These are phyloP conservation scores for Leucosporidium creatinivorum DNA, from an alignment of 768 basidiomycete genomes.

Conservation along the genomic window DNA sequence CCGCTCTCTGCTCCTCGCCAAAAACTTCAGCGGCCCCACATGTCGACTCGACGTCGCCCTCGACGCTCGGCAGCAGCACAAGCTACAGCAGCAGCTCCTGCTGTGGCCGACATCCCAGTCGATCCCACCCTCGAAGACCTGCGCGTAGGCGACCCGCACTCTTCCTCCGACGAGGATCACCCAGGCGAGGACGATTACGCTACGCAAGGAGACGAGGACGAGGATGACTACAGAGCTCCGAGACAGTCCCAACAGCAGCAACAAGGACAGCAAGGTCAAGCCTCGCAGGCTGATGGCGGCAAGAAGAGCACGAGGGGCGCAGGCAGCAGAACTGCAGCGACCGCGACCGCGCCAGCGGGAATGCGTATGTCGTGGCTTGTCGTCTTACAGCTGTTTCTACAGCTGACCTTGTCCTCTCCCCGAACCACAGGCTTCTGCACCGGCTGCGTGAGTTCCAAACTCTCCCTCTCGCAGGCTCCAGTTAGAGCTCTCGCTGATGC, in stretches of 20 bases:
- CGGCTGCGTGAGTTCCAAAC: background rate
- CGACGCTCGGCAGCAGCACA: too few species aligned
- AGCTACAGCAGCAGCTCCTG: too few species aligned
- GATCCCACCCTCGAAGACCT: background rate
- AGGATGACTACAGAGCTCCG: too few species aligned
- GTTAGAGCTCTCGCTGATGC: background rate
- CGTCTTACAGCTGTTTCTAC: too few species aligned
- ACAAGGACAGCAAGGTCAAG: too few species aligned
- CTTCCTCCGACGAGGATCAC: background rate
- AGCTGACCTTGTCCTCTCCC: background rate
- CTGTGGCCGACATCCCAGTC: background rate
- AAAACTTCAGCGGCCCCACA: too few species aligned
- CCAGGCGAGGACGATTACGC: background rate
- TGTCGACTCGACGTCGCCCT: too few species aligned
- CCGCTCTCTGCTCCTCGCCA: background rate
- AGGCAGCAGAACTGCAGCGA: background rate
- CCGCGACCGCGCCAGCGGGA: background rate
- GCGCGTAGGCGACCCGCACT: background rate
- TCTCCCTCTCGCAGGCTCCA: background rate
- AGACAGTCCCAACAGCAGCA: too few species aligned
- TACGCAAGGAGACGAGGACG: background rate
- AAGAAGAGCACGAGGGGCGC: too few species aligned
- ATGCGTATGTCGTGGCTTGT: background rate
- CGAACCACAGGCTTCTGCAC: conserved; percentile 2
- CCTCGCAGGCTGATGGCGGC: too few species aligned